Conservation (phyloP, 2,329 filamentous ascomycete genomes). For the Phialemonium atrogriseum region DNA sequence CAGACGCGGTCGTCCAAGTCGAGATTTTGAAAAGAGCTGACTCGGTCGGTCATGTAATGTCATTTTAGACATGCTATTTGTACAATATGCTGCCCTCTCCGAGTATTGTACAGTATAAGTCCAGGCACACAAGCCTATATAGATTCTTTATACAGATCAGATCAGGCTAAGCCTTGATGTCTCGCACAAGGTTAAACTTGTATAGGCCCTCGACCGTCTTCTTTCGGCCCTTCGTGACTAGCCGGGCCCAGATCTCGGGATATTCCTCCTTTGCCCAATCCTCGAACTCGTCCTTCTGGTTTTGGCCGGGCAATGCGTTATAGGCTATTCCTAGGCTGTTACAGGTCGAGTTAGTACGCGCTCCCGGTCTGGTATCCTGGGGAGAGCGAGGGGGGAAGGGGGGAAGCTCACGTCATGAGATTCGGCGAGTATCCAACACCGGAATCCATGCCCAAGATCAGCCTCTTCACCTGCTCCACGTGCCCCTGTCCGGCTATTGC, state of each 20-base stretch:
- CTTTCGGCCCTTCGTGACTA: conserved; percentile 46
- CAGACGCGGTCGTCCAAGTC: too few relatives aligned
- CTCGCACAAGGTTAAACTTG: conserved; percentile 3
- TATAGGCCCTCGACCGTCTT: conserved; percentile 25
- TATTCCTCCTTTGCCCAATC: conserved; percentile 64
- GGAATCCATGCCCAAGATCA: conserved; percentile 59
- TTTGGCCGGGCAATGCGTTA: conserved; percentile 60
- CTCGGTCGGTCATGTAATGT: background rate
- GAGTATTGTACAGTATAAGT: too few relatives aligned
- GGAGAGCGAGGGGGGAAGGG: too few relatives aligned
- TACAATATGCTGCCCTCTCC: conserved; percentile 5
- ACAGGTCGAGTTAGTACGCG: too few relatives aligned
- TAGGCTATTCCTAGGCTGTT: conserved; percentile 69
- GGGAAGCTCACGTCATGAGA: conserved; percentile 56
- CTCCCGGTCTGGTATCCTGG: too few relatives aligned
- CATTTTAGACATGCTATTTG: background rate
- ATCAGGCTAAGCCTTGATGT: too few relatives aligned
- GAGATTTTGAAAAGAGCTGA: conserved; percentile 1
- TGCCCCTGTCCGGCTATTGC: conserved; percentile 67
- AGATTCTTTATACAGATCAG: too few relatives aligned
- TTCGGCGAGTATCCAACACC: conserved; percentile 62
- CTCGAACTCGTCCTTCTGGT: conserved; percentile 62
- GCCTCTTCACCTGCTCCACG: conserved; percentile 56
- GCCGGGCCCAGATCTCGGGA: conserved; percentile 58
- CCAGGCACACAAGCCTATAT: too few relatives aligned